Base-by-base conservation (phyloP, 345 rosid species). In the Linum tenue region DNA sequence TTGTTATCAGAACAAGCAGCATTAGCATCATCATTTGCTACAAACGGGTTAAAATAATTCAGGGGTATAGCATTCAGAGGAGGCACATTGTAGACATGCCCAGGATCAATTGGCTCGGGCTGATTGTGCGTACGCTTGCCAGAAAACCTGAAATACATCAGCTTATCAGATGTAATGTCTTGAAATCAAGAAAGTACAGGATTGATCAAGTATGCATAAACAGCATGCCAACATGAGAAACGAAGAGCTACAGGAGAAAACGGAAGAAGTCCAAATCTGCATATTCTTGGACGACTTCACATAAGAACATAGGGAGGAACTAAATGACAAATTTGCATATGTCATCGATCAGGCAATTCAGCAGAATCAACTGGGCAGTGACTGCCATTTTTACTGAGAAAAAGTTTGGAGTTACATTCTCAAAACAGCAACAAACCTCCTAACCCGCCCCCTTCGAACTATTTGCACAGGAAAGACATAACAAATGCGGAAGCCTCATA, bases 41-140 rank as follows among this genome's bases (percentile, higher is more conserved):
- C 68, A 70, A 80, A 62, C 51, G 89, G 82, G 77, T 80, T 82
- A 11, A 78, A 59, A 69, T 86, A 89, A 44, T 44, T 44, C 51
- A 44, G 51, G 9, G 96, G 96, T 73, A 81, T 50, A 43, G 87
- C 83, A 53, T 81, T 86, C 70, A 89, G 77, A 65, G 96, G 96
- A 56, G 81, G 73, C 58, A 82, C 91, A 31, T 67, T 76, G 37
- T 83, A 76, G 42, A 79, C 75, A 5, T 53, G 83, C 5, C 16
- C 58, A 44, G 48, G 36, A 57, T 65, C 55, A 16, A 39, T 58
- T 17, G 48, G 63, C 17, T 17, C 62, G 0, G 78, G 66, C n/a
- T 67, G 73, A 38, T 57, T 55, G 59, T 59, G 69, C 31, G 67
- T 68, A 61, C 62, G 62, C 64, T 57, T 67, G 75, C 65, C 73